A percentile compares a stretch with the other conserved stretches of the same genome.
Conservation (phyloP, 2,329 filamentous ascomycete genomes). For the Beauveria scarabaeidicola region DNA sequence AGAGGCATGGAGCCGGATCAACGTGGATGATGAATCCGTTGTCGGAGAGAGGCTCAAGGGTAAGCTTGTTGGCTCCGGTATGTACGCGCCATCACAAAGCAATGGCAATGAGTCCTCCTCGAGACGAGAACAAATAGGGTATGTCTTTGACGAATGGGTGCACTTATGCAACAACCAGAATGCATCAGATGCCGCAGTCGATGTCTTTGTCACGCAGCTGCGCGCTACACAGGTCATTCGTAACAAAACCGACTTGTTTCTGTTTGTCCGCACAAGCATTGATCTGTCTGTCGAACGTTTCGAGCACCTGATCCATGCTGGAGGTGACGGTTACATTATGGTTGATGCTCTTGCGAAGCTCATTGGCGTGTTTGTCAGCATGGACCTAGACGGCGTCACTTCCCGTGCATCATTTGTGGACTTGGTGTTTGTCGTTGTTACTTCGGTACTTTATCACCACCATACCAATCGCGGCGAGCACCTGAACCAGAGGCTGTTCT, state of each 20-base stretch:
- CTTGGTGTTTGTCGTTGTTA: slow-evolving; percentile 66
- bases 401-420: slow-evolving; percentile 66
- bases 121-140: slow-evolving; percentile 79
- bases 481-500: slow-evolving; percentile 85
- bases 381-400: slow-evolving; percentile 56
- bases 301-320: slow-evolving; percentile 60
- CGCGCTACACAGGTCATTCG: slow-evolving; percentile 65
- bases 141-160: slow-evolving; percentile 94
- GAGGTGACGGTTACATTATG: slow-evolving; percentile 47
- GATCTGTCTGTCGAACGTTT: slow-evolving; percentile 72
- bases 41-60: slow-evolving; percentile 63
- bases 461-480: slow-evolving; percentile 70
- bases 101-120: slow-evolving; percentile 42
- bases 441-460: slow-evolving; percentile 78
- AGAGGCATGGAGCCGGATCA: slow-evolving; percentile 72
- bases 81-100: slow-evolving; percentile 31
- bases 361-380: slow-evolving; percentile 65
- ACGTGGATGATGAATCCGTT: slow-evolving; percentile 57
- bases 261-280: slow-evolving; percentile 74
- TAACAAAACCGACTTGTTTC: slow-evolving; percentile 64
- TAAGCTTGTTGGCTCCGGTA: slow-evolving; percentile 40
- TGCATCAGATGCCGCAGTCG: slow-evolving; percentile 61
- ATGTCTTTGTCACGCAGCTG: slow-evolving; percentile 77
- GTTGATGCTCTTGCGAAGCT: slow-evolving; percentile 79
- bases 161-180: slow-evolving; percentile 71